Conservation (phyloP, 805 yeast genomes). For the Zygosaccharomyces bisporus region DNA sequence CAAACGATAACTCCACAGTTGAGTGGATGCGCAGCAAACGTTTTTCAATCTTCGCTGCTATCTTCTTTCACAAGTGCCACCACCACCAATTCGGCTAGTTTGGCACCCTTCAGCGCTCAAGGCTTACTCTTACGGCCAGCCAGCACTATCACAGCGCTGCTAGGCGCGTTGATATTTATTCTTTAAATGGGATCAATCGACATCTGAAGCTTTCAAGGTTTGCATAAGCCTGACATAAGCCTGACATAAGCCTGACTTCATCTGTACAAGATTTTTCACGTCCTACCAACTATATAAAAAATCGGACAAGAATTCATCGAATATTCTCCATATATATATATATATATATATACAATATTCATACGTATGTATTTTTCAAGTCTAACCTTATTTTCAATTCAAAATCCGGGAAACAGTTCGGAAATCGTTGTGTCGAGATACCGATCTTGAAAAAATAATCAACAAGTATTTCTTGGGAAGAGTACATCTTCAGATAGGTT, state of each 20-base stretch:
- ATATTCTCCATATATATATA: too few species aligned
- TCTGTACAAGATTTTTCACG: too few species aligned
- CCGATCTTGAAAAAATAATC: too few species aligned
- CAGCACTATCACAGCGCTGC: not conserved
- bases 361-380: not conserved
- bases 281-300: too few species aligned
- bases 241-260: too few species aligned
- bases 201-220: too few species aligned
- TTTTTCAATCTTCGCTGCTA: constrained; percentile 2
- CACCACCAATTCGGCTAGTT: constrained; percentile 3
- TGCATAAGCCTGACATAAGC: too few species aligned
- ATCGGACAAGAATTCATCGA: too few species aligned
- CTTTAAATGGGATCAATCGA: too few species aligned
- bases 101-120: constrained; percentile 6
- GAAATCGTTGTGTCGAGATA: too few species aligned
- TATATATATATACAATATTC: not conserved
- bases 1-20: not conserved
- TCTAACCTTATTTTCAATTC: not conserved
- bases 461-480: too few species aligned
- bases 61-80: not conserved
- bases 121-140: constrained; percentile 3
- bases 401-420: not conserved
- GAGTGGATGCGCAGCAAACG: constrained; percentile 2
- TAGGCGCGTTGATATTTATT: not conserved
- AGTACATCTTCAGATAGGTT: not conserved